Base-by-base conservation (phyloP, 768 basidiomycete species). In the Tylopilus vinaceipallidus region DNA sequence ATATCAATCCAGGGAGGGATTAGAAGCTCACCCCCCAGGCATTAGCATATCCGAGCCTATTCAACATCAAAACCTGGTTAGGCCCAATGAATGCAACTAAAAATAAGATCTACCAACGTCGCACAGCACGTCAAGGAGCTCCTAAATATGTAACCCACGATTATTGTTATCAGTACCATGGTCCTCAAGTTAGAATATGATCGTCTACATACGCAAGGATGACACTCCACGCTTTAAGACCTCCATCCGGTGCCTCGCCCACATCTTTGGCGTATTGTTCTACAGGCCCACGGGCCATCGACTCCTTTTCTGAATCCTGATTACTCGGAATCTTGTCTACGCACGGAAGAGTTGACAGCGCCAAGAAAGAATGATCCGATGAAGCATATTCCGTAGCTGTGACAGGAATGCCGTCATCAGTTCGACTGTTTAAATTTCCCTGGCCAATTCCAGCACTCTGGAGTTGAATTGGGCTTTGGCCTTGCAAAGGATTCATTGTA, bases 1-100 rank as follows among this genome's bases (percentile, higher is more conserved):
- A 13, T 19, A 33, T 33, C 3, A 8, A 4, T 29, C 20, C 5
- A 14, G 20, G 42, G 35, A 44, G 6, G 13, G 9, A 24, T 24
- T 16, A 26, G 13, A 73, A 16, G 19, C 19, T 68, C 58, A 84
- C 87, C 42, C 88, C 86, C 84, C 85, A 88, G 0, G 83, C 77
- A 55, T 86, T 88, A 3, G 86, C 79, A 52, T 82, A 82, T 20
- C 88, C 88, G 63, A 87, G 82, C 9, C 78, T 80, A 26, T 23
- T 44, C 22, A 37, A 19, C 16, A 16, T 11, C 16, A 40, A 51
- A 38, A 29, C 34, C n/a, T n/a, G n/a, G 12, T 42, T 9, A 43
- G 32, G 14, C 41, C 32, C 44, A 27, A 22, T 23, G 33, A 40
- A 40, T 3, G 12, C 3, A 17, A 20, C 16, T 34, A 12, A 30